Conservation (phyloP, 2,329 filamentous ascomycete species). For the Diplodia scrobiculata region DNA sequence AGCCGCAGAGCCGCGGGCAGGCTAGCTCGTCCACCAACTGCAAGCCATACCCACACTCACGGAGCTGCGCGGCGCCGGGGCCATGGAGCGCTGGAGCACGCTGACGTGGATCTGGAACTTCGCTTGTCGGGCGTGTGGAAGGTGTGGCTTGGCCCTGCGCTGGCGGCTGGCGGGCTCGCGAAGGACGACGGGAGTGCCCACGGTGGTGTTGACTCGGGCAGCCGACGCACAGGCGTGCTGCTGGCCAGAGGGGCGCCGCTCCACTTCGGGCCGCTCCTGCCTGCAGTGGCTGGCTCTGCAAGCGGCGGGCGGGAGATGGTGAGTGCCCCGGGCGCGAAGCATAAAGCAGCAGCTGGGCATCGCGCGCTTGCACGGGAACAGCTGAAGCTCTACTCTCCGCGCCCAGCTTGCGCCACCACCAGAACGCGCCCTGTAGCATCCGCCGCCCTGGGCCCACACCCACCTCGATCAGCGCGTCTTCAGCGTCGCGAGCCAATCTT, state of each 20-base stretch:
- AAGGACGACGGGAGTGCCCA: constrained; percentile 1
- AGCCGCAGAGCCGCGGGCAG: constrained; percentile 22
- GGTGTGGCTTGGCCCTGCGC: constrained; percentile 27
- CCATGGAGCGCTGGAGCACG: constrained; percentile 23
- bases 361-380: neutral
- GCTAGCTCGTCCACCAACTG: constrained; percentile 23
- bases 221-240: neutral
- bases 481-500: constrained; percentile 8
- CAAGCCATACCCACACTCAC: constrained; percentile 23
- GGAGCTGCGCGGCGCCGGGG: constrained; percentile 2
- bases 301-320: constrained; percentile 15
- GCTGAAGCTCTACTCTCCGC: constrained; percentile 2
- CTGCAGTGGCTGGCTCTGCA: constrained; percentile 13
- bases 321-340: constrained; percentile 20
- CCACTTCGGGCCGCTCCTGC: constrained; percentile 13
- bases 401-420: constrained; percentile 2
- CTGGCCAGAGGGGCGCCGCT: constrained; percentile 8
- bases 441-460: constrained; percentile 6
- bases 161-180: neutral
- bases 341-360: constrained; percentile 11
- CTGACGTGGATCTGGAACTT: constrained; percentile 30
- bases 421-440: neutral
- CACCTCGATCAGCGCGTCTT: constrained; percentile 21
- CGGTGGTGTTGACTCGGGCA: constrained; percentile 19
- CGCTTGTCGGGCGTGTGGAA: constrained; percentile 23